Conservation (phyloP, 2,329 filamentous ascomycete species). For the Hypoxylon sp. region DNA sequence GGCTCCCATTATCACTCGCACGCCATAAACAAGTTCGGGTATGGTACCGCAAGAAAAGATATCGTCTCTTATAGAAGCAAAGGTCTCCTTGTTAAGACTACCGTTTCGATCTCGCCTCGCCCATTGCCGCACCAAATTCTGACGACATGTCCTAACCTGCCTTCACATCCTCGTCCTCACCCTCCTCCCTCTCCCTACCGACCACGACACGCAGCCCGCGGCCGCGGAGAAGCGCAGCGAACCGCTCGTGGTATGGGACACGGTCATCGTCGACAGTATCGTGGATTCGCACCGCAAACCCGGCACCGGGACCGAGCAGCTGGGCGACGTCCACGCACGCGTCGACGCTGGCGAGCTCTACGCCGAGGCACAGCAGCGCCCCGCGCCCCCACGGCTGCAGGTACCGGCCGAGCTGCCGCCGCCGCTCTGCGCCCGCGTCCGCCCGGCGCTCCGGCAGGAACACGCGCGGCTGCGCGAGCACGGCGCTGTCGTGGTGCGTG, state of each 20-base stretch:
- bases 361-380: slow-evolving; percentile 34
- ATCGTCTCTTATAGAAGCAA: no score
- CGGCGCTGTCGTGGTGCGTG: slow-evolving; percentile 31
- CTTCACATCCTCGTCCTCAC: neutral
- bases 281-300: slow-evolving; percentile 30
- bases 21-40: no score
- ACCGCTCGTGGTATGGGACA: slow-evolving; percentile 37
- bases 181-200: neutral
- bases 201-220: slow-evolving; percentile 34
- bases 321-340: slow-evolving; percentile 36
- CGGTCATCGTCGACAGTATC: slow-evolving; percentile 36
- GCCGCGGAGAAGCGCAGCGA: slow-evolving; percentile 35
- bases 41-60: no score
- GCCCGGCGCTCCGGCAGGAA: slow-evolving; percentile 37
- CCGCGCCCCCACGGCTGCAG: slow-evolving; percentile 39
- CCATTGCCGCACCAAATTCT: no score
- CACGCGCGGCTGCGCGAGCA: slow-evolving; percentile 25
- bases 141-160: no score
- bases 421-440: slow-evolving; percentile 21
- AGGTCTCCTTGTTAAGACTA: no score
- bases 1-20: no score
- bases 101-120: no score
- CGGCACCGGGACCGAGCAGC: slow-evolving; percentile 32
- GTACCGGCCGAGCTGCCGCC: slow-evolving; percentile 29
- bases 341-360: slow-evolving; percentile 39